phyloP scores from a whole-genome alignment of 2,329 filamentous ascomycete genomes.

The Claviceps arundinis region DNA sequence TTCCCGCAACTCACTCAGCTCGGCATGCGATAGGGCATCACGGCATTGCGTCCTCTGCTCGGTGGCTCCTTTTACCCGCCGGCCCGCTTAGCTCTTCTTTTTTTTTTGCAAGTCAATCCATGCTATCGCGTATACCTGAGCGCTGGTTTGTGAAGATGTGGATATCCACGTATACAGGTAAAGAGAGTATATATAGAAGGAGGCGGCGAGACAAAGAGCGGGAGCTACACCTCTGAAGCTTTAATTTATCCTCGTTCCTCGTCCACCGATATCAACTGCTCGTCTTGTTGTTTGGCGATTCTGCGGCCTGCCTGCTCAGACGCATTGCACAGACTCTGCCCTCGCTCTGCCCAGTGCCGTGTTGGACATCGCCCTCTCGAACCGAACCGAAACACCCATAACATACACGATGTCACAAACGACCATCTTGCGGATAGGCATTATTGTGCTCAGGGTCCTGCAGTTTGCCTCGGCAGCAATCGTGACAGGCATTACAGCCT shows the following conservation, averaged over 20 bases:
- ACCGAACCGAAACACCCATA: neutral
- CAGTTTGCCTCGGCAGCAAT: conserved; percentile 51
- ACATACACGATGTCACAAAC: neutral
- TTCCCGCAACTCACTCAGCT: neutral
- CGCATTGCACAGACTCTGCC: neutral
- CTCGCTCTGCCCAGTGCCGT: neutral
- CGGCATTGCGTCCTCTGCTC: neutral
- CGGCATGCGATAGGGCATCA: neutral
- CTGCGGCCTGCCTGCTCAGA: neutral
- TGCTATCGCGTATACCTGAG: neutral
- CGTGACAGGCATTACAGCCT: conserved; percentile 49
- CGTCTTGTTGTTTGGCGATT: neutral
- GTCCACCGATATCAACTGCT: neutral
- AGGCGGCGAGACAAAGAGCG: neutral
- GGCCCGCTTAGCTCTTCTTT: neutral
- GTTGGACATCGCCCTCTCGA: neutral
- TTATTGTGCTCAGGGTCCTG: conserved; percentile 11
- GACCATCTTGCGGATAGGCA: conserved; percentile 8
- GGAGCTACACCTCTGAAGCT: too few species aligned
- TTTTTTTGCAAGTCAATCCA: neutral
- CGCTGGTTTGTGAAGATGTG: neutral
- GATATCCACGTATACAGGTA: neutral
- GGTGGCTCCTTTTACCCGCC: neutral
- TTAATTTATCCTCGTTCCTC: neutral
- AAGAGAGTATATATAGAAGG: neutral